Base-by-base conservation (phyloP, 2,329 filamentous ascomycete genomes). In the Ophiocordyceps camponoti-rufipedis region DNA sequence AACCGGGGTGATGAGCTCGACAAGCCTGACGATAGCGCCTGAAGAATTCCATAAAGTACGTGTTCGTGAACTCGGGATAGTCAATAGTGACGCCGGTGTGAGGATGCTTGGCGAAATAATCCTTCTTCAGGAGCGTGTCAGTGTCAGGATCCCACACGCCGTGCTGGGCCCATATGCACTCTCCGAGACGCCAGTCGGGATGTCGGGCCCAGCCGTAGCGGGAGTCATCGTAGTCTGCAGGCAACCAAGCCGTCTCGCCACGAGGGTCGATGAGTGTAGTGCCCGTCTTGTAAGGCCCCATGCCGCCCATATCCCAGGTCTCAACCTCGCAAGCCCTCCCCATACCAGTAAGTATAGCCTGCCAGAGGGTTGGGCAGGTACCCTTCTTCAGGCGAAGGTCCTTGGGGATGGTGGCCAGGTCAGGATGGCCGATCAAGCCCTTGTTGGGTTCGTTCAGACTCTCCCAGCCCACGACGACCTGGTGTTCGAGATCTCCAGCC, bases 121-220 rank as follows among this genome's bases (percentile, higher is more conserved):
- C 78, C 54, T 88, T 93, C 52, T 75, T 77, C 47, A 94, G 62
- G 5, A 98, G 65, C 0, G 74, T 76, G 58, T 95, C 87, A 2
- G 74, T 82, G 4, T 69, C 66, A 6, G 83, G 80, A 56, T 98
- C 86, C 91, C 91, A 98, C 6, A 98, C 78, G 1, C 88, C 89
- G 60, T 98, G 88, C 57, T 95, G 89, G 4, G 91, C 89, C 91
- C 91, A 98, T 39, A 98, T 61, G 56, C 91, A 96, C 61, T 93
- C 78, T n/a, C 91, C 91, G 16, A 98, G 66, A 59, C 81, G 88
- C 91, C 91, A 98, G 8, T 71, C 80, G 0, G 83, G 73, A 56
- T 94, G 85, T 51, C 91, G 77, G 58, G 83, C 87, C 79, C 85
- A 98, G 33, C 85, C 85, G 59, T 98, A 98, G 51, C 78, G 75